These are phyloP conservation scores for Pezicula rhizophila DNA, from an alignment of 2,329 filamentous ascomycete genomes.

Conservation along the genomic window DNA sequence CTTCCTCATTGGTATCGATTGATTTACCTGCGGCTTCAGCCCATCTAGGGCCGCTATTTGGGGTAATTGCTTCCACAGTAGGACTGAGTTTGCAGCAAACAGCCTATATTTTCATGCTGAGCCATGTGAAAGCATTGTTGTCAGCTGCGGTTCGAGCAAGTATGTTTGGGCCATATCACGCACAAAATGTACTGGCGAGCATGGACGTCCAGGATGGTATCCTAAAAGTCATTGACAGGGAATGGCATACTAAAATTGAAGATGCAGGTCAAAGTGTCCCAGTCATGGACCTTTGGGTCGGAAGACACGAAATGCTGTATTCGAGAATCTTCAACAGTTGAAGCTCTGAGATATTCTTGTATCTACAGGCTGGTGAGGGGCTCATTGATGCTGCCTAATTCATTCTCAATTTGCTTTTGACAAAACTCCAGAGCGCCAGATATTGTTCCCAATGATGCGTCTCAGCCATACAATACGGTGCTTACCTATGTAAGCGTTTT, in stretches of 20 bases:
- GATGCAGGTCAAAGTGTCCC: slow-evolving; percentile 71
- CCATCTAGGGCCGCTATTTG: slow-evolving; percentile 67
- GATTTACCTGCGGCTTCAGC: slow-evolving; percentile 43
- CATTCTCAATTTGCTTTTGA: too few species aligned
- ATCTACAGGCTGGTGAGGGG: too few species aligned
- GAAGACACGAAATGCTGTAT: slow-evolving; percentile 76
- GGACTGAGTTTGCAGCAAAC: slow-evolving; percentile 56
- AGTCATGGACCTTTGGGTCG: slow-evolving; percentile 76
- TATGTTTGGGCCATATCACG: slow-evolving; percentile 75
- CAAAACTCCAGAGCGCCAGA: too few species aligned
- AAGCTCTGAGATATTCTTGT: slow-evolving; percentile 1
- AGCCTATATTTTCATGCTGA: slow-evolving; percentile 69
- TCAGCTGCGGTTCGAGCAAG: slow-evolving; percentile 73
- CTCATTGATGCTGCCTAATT: too few species aligned
- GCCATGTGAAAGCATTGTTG: slow-evolving; percentile 69
- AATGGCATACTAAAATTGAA: slow-evolving; percentile 53
- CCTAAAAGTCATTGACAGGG: slow-evolving; percentile 48
- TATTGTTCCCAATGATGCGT: too few species aligned
- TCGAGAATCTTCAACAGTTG: slow-evolving; percentile 83
- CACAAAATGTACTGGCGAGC: slow-evolving; percentile 65
- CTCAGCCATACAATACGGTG: too few species aligned
- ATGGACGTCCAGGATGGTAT: slow-evolving; percentile 52
- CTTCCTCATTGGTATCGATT: slow-evolving; percentile 9
- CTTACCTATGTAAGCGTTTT: too few species aligned
- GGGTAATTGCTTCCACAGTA: slow-evolving; percentile 57